These are phyloP conservation scores for Penicillium sp. DNA, from an alignment of 2,329 filamentous ascomycete species.

Conservation along the genomic window DNA sequence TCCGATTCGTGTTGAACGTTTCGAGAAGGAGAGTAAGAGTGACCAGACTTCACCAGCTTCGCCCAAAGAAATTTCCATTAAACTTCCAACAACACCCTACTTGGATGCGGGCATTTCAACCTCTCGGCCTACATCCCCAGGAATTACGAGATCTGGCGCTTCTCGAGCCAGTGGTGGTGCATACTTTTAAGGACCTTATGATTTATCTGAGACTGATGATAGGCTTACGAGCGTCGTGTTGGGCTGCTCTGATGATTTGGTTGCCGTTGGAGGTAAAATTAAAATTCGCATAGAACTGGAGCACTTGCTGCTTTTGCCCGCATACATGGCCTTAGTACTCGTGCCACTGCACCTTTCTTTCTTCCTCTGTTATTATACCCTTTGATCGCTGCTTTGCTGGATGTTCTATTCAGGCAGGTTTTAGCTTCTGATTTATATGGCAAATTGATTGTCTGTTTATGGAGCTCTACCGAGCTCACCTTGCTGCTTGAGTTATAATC, in stretches of 20 bases:
- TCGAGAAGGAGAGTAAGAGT: slow-evolving; percentile 74
- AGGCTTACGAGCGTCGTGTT: slow-evolving; percentile 22
- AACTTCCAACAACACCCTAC: slow-evolving; percentile 52
- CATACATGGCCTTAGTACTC: slow-evolving; percentile 4
- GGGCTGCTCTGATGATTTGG: not conserved
- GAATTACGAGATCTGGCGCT: slow-evolving; percentile 49
- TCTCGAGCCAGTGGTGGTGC: slow-evolving; percentile 39
- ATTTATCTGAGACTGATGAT: slow-evolving; percentile 30
- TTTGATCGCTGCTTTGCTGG: not conserved
- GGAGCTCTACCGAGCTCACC: not conserved
- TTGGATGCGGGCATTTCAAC: slow-evolving; percentile 57
- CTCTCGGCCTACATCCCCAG: slow-evolving; percentile 58
- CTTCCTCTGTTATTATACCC: slow-evolving; percentile 9
- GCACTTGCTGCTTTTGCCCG: slow-evolving; percentile 11
- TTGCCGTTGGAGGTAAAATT: slow-evolving; percentile 26
- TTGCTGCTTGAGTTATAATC: not conserved
- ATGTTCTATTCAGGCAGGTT: not conserved
- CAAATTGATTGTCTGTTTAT: slow-evolving; percentile 12
- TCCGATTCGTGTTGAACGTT: slow-evolving; percentile 66
- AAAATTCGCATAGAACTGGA: slow-evolving; percentile 23
- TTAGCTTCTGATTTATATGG: not conserved
- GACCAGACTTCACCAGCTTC: slow-evolving; percentile 33
- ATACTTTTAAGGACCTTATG: slow-evolving; percentile 45
- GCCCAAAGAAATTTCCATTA: slow-evolving; percentile 53
- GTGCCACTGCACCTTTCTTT: slow-evolving; percentile 1